Evolutionary conservation across 139 green algal species (phyloP), one percentile per base, ranked within the genome.

Genomic region (Ostreobium quekettii): DNA sequence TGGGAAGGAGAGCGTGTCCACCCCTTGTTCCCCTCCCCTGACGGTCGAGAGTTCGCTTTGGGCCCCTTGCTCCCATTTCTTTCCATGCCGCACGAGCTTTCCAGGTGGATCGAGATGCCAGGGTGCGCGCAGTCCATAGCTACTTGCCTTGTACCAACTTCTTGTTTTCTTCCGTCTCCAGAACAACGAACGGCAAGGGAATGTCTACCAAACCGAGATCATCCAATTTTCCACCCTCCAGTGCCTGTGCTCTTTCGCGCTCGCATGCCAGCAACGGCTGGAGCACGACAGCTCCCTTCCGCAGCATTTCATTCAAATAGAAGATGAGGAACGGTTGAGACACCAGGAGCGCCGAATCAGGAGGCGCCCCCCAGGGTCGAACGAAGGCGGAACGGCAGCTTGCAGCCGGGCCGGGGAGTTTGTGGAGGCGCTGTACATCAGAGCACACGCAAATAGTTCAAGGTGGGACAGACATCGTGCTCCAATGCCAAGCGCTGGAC

Each of bases 261-360:
- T 56, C 8, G 11, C 39, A 28, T 1, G 42, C 53, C n/a, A 67
- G 28, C 47, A 92, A 63, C 2, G 88, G 84, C 76, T 93, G 89
- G 57, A 92, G 79, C 71, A 95, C 65, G 37, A 95, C 69, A 1
- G 87, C 83, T 1, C 83, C 89, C 29, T 72, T 60, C 0, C 60
- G 66, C 8, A 94, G 80, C 66, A 87, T 53, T 38, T 87, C 79
- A 58, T 94, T 95, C 19, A 95, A 75, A 1, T 76, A 77, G 64
- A 78, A 82, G 32, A 95, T 73, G 68, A 93, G 71, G 60, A 82
- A 83, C 42, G 64, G 49, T 1, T 71, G 47, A 29, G 83, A 80
- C 56, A 87, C 75, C 36, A 83, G 59, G 1, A 80, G 38, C 1
- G 37, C 26, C 28, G 33, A n/a, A 11, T 39, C 30, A 37, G 47